phyloP scores from a whole-genome alignment of 352 stramenopile species.

The Globisporangium barbulae region DNA sequence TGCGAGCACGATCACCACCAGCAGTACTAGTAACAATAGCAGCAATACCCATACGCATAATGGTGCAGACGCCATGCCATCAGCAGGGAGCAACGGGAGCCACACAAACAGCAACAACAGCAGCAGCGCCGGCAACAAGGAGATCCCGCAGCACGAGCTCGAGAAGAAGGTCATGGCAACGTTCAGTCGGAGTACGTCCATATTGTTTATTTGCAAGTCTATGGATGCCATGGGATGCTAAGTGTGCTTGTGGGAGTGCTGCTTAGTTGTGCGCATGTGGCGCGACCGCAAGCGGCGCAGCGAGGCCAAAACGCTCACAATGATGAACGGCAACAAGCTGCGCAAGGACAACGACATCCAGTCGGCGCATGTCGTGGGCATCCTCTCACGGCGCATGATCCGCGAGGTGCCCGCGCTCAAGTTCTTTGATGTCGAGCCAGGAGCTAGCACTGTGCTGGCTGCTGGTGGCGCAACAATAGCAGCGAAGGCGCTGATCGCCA shows the following conservation, averaged over 20 bases:
- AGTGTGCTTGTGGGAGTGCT: background rate
- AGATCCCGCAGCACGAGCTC: conserved; percentile 22
- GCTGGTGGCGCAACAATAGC: background rate
- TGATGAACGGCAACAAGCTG: conserved; percentile 54
- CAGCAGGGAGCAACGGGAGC: background rate
- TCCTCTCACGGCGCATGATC: conserved; percentile 71
- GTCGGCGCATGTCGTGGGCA: conserved; percentile 67
- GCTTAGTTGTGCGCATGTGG: conserved; percentile 59
- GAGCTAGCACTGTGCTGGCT: background rate
- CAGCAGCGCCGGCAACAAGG: conserved; percentile 9
- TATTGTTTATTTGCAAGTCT: background rate
- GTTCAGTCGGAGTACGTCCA: conserved; percentile 50
- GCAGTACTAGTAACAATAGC: background rate
- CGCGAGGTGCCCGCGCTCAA: conserved; percentile 70
- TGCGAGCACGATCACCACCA: background rate
- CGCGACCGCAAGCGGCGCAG: conserved; percentile 46
- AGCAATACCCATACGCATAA: background rate
- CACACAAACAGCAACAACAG: background rate
- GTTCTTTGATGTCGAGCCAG: conserved; percentile 64
- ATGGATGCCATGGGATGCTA: background rate
- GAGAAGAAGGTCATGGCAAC: conserved; percentile 44
- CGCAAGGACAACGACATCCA: conserved; percentile 52
- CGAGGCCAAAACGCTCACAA: conserved; percentile 44
- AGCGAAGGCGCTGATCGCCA: conserved; percentile 1
- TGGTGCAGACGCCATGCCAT: background rate